Base-by-base conservation (phyloP, 2,329 filamentous ascomycete species). In the Orbilia ellipsospora region DNA sequence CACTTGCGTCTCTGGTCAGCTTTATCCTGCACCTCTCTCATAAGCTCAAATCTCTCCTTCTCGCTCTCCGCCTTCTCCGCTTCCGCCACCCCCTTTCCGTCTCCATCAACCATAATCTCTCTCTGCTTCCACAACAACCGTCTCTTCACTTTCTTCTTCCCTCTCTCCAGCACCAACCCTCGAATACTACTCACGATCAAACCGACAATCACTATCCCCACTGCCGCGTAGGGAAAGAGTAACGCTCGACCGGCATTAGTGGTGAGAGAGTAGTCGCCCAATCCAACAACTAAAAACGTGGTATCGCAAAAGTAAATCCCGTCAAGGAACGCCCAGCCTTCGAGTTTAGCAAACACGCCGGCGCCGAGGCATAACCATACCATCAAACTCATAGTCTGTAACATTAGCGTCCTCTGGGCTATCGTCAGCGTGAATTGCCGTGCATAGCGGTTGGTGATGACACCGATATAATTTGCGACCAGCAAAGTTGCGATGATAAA, bases 351-450 rank as follows among this genome's bases (percentile, higher is more conserved):
- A 80, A 95, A 97, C 0, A 96, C 83, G 0, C 90, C 87, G 0
- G 90, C 92, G 0, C 94, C 94, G 1, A 93, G 82, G 0, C 92
- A 88, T 0, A 97, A 84, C 85, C 95, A 97, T 56, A 92, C 83
- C 61, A 96, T 89, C 80, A 96, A 92, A 66, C 91, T 84, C 82
- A 96, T 96, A 0, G 93, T 96, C 82, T 97, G 94, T 28, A 97
- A 83, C 85, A 97, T 97, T 20, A 97, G 84, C 0, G 92, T 97
- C 8, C 94, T 88, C 82, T 97, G 94, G 75, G 90, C 90, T 63
- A 90, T 88, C 0, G 91, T 94, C 23, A 97, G 85, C 10, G 52
- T 78, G 78, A 97, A 97, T 79, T 93, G 90, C 78, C 92, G 90
- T 5, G 87, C 86, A 79, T 96, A 97, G 78, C 92, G 90, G 16